phyloP scores from a whole-genome alignment of 2,329 filamentous ascomycete species.

The Penicillium hordei region DNA sequence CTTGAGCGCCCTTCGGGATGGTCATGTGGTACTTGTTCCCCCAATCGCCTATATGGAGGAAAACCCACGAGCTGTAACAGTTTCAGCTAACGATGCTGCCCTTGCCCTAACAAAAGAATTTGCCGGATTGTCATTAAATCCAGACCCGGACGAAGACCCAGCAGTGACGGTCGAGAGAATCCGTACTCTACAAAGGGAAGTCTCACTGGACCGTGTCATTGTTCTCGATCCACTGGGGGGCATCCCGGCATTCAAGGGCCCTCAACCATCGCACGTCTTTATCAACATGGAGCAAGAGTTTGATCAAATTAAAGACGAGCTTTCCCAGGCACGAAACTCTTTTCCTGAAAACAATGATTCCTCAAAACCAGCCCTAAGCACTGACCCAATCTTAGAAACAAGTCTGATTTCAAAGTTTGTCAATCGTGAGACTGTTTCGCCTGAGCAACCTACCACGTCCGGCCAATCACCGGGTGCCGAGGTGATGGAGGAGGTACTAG shows the following conservation, averaged over 20 bases:
- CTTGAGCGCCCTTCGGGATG: constrained; percentile 64
- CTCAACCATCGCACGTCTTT: constrained; percentile 72
- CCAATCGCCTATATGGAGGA: constrained; percentile 60
- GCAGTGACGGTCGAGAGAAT: constrained; percentile 41
- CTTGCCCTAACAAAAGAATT: constrained; percentile 76
- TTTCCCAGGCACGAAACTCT: constrained; percentile 43
- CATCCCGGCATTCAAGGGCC: constrained; percentile 65
- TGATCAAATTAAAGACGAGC: constrained; percentile 62
- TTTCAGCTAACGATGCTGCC: constrained; percentile 64
- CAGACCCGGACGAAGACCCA: constrained; percentile 47
- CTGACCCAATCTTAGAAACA: constrained; percentile 29
- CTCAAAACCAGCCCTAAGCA: constrained; percentile 14
- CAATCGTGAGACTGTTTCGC: constrained; percentile 28
- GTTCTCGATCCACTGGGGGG: constrained; percentile 84
- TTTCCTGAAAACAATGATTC: constrained; percentile 17
- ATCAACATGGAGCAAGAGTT: constrained; percentile 94
- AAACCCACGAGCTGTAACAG: constrained; percentile 49
- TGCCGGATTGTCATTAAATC: constrained; percentile 60
- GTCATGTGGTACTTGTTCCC: constrained; percentile 69
- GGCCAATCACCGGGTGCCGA: constrained; percentile 7
- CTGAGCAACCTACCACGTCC: constrained; percentile 19
- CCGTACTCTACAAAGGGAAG: constrained; percentile 49
- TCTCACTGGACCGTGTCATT: constrained; percentile 79
- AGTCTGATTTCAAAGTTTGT: constrained; percentile 50
- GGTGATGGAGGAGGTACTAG: constrained; percentile 27